Base-by-base conservation (phyloP, 2,329 filamentous ascomycete genomes). In the Lasiodiplodia hormozganensis region DNA sequence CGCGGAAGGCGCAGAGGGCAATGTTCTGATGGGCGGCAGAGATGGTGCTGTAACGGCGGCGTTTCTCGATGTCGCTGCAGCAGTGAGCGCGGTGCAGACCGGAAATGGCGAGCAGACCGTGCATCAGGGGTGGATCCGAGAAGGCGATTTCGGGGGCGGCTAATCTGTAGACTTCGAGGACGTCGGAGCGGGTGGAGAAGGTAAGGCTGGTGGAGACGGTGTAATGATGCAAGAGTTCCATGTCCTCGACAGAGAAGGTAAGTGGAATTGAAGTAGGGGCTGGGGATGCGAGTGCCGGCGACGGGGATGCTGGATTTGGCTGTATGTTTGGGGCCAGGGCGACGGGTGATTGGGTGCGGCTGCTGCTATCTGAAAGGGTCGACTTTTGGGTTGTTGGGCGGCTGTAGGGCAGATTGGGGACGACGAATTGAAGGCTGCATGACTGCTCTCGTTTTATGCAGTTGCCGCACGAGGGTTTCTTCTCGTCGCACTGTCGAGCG, bases 51-150 rank as follows among this genome's bases (percentile, higher is more conserved):
- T 68, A 68, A 1, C 16, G 66, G 1, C 52, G 49, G 31, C 62
- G 62, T 18, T 65, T 54, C 16, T 54, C 62, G 14, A 56, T 49
- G 36, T 54, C 34, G 23, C 57, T 47, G 23, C 56, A 68, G 14
- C 43, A 53, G 57, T 79, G 78, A 23, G 79, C 80, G 16, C 83
- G 71, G 66, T 85, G 83, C 23, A 84, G 74, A 8, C 82, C 81
- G 6, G 82, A 77, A 11, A 84, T 72, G 5, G 82, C 82, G 4
- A 84, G 74, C 12, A 83, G 73, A 36, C 77, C 78, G 68, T 83
- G 79, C 14, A 85, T 74, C n/a, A 84, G 74, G 54, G 82, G 84
- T 3, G 80, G 76, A 70, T 81, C 78, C 5, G 79, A 76, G 60
- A 82, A 80, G 1, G 80, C 80, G 34, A 79, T 70, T 36, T 76